These are phyloP conservation scores for Scenedesmus sp. DNA, from an alignment of 163 green algal species.

Conservation along the genomic window DNA sequence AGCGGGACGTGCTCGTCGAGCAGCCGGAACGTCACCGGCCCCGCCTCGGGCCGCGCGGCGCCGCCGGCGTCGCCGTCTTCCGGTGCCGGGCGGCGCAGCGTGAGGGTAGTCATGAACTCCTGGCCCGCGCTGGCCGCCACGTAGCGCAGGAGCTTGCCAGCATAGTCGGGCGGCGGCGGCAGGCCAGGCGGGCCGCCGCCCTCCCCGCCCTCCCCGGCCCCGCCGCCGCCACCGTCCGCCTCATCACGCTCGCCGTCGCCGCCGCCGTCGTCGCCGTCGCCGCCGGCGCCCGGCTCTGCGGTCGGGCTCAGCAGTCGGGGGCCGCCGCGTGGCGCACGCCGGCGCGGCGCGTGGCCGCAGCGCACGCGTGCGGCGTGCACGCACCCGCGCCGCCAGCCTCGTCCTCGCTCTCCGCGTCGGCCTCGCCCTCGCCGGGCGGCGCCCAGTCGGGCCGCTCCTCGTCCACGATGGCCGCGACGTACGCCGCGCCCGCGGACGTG, in stretches of 20 bases:
- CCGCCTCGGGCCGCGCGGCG: constrained; percentile 20
- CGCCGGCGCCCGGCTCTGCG: background rate
- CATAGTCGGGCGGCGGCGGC: constrained; percentile 61
- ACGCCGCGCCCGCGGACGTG: constrained; percentile 56
- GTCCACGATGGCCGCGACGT: constrained; percentile 66
- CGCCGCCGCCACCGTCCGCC: constrained; percentile 3
- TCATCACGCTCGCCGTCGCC: constrained; percentile 1
- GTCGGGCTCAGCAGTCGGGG: too few species aligned
- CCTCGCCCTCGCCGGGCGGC: constrained; percentile 52
- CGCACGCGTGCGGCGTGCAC: background rate
- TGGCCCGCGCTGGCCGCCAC: constrained; percentile 64
- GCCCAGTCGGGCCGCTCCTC: constrained; percentile 62
- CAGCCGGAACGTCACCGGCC: constrained; percentile 66
- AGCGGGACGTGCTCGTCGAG: constrained; percentile 66
- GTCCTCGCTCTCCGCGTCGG: constrained; percentile 38
- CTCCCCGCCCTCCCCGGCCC: background rate
- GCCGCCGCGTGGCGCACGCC: background rate
- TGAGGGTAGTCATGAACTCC: constrained; percentile 61
- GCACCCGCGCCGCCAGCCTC: background rate
- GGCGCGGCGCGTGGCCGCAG: background rate
- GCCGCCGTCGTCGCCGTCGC: background rate
- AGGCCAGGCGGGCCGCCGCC: background rate
- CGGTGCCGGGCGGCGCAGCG: constrained; percentile 53
- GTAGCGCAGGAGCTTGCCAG: constrained; percentile 68
- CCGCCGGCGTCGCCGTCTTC: constrained; percentile 50